These are phyloP conservation scores for Tolypocladium tropicale DNA, from an alignment of 2,329 filamentous ascomycete genomes.

Conservation along the genomic window DNA sequence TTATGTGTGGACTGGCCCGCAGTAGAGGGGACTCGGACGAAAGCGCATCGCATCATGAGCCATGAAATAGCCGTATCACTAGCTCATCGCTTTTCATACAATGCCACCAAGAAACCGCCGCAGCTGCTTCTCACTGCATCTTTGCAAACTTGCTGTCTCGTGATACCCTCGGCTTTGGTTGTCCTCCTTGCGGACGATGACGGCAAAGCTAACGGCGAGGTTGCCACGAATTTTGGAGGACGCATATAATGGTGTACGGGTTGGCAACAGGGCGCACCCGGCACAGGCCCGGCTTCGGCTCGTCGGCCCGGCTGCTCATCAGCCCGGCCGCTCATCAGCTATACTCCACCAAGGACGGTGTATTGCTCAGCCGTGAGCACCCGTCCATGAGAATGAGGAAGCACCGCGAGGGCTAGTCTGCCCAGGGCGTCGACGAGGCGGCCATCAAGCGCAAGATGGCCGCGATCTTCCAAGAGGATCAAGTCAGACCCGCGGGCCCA, in stretches of 20 bases:
- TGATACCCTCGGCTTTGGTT: neutral
- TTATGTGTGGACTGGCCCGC: neutral
- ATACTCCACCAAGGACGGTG: slow-evolving; percentile 11
- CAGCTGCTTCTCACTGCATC: neutral
- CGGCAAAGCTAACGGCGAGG: neutral
- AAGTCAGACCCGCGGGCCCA: too few relatives aligned
- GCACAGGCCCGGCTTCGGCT: slow-evolving; percentile 2
- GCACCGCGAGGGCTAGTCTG: slow-evolving; percentile 13
- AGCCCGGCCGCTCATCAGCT: slow-evolving; percentile 8
- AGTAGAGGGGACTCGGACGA: neutral
- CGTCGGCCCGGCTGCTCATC: slow-evolving; percentile 10
- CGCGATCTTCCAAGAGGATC: slow-evolving; percentile 7
- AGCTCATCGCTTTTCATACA: neutral
- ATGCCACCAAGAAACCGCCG: neutral
- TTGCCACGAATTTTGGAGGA: too few relatives aligned
- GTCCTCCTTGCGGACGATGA: neutral
- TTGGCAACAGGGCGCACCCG: neutral
- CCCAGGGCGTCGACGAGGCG: slow-evolving; percentile 10
- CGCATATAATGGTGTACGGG: too few relatives aligned
- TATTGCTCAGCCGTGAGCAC: slow-evolving; percentile 12
- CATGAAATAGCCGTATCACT: neutral
- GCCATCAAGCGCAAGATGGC: slow-evolving; percentile 8
- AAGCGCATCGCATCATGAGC: neutral
- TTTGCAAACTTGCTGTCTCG: neutral
- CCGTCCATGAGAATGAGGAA: slow-evolving; percentile 11